phyloP scores from a whole-genome alignment of 768 basidiomycete species.

The Auricularia auricula-judae region DNA sequence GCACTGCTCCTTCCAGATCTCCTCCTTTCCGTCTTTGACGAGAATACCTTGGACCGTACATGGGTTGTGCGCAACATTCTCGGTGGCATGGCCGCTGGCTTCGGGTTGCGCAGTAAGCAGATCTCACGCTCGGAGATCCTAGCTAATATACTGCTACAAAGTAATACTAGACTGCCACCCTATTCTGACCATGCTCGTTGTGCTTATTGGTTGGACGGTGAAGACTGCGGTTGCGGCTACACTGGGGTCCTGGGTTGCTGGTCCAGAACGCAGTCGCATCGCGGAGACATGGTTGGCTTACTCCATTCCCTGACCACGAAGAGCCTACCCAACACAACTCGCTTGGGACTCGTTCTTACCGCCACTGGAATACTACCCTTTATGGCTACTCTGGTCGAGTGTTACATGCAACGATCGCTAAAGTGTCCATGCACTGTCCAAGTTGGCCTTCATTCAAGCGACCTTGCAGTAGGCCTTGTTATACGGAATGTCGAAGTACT shows the following conservation, averaged over 20 bases:
- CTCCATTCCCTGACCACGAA: slow-evolving; percentile 48
- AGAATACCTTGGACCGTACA: slow-evolving; percentile 65
- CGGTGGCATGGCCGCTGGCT: slow-evolving; percentile 80
- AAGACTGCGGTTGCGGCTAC: slow-evolving; percentile 54
- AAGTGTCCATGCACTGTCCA: background rate
- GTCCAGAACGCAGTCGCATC: slow-evolving; percentile 27
- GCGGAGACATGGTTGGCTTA: slow-evolving; percentile 73
- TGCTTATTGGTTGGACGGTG: slow-evolving; percentile 59
- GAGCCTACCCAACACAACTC: background rate
- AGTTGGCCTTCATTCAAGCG: background rate
- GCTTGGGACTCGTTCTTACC: too few species aligned
- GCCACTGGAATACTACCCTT: too few species aligned
- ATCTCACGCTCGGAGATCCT: background rate
- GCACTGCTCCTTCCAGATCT: slow-evolving; percentile 25
- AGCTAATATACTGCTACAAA: slow-evolving; percentile 17
- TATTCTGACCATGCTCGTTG: slow-evolving; percentile 60
- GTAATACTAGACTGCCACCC: slow-evolving; percentile 75
- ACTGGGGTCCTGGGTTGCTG: slow-evolving; percentile 60
- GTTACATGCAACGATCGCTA: background rate
- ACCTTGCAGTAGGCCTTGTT: background rate
- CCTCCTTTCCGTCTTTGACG: slow-evolving; percentile 51
- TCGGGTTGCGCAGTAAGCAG: slow-evolving; percentile 61
- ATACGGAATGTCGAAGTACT: background rate
- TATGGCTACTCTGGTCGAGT: background rate
- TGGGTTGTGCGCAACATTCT: slow-evolving; percentile 78